A percentile compares a stretch with the other conserved stretches of the same genome.
These are phyloP conservation scores for Cyclanthera cordifolia DNA, from an alignment of 306 rosid genomes.

Conservation along the genomic window DNA sequence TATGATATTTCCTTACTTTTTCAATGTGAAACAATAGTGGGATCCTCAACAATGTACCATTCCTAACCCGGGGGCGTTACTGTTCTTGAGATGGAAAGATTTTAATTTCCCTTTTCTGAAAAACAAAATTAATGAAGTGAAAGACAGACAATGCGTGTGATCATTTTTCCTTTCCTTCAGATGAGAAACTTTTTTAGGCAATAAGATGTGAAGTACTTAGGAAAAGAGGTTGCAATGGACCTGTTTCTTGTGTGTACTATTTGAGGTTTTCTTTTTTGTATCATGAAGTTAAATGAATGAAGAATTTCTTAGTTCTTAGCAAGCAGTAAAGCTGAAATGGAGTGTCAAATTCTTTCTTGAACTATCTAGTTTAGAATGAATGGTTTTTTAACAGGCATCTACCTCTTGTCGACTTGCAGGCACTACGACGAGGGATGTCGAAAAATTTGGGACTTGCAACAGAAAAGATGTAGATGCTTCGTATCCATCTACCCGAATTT, in stretches of 20 bases:
- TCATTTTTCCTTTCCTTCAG: background rate
- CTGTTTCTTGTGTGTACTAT: background rate
- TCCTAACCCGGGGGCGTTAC: too few species aligned
- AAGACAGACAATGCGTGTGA: background rate
- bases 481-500: slow-evolving; percentile 20
- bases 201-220: background rate
- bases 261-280: background rate
- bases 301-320: background rate
- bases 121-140: background rate
- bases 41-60: too few species aligned
- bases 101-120: background rate
- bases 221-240: background rate
- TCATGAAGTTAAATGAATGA: background rate
- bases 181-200: too few species aligned
- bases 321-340: background rate
- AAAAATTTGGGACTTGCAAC: slow-evolving; percentile 25
- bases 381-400: background rate
- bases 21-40: too few species aligned
- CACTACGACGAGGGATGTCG: slow-evolving; percentile 29
- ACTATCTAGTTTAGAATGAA: background rate
- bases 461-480: slow-evolving; percentile 38
- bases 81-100: background rate
- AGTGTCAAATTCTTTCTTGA: background rate
- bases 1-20: too few species aligned
- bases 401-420: slow-evolving; percentile 21